A percentile compares a stretch with the other conserved stretches of the same genome.
These are phyloP conservation scores for Nemania diffusa DNA, from an alignment of 2,329 filamentous ascomycete genomes.

Conservation along the genomic window DNA sequence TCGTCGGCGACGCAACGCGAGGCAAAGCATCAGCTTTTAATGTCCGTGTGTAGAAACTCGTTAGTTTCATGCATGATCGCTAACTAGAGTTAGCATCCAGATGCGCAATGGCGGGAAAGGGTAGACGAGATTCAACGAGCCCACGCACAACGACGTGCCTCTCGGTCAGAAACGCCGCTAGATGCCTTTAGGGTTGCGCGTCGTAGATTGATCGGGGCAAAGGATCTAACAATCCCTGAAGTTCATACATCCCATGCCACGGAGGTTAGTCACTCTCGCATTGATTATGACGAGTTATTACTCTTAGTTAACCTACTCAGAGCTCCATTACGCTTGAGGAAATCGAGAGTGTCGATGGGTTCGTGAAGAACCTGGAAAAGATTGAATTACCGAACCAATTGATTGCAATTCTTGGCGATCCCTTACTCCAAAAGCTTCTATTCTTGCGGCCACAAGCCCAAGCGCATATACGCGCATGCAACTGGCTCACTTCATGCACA, in stretches of 20 bases:
- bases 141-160: constrained; percentile 60
- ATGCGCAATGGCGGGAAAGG: constrained; percentile 76
- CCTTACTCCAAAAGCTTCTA: constrained; percentile 80
- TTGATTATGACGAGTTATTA: not conserved
- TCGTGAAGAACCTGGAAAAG: constrained; percentile 78
- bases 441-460: constrained; percentile 68
- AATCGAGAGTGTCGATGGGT: constrained; percentile 74
- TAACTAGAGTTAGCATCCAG: constrained; percentile 68
- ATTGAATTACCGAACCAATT: constrained; percentile 86
- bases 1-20: constrained; percentile 74
- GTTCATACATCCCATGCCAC: constrained; percentile 80
- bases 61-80: constrained; percentile 38
- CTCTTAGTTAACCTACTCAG: constrained; percentile 53
- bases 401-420: constrained; percentile 78
- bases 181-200: constrained; percentile 73
- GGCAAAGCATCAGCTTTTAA: constrained; percentile 72
- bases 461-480: constrained; percentile 63
- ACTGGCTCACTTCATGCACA: constrained; percentile 68
- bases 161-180: constrained; percentile 53
- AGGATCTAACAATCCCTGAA: constrained; percentile 67
- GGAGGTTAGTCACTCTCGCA: constrained; percentile 60
- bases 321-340: constrained; percentile 78
- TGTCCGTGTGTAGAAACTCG: constrained; percentile 49
- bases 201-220: constrained; percentile 59
- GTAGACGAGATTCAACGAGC: constrained; percentile 73